phyloP scores from a whole-genome alignment of 805 yeast species.

The Saccharomycopsis microspora region DNA sequence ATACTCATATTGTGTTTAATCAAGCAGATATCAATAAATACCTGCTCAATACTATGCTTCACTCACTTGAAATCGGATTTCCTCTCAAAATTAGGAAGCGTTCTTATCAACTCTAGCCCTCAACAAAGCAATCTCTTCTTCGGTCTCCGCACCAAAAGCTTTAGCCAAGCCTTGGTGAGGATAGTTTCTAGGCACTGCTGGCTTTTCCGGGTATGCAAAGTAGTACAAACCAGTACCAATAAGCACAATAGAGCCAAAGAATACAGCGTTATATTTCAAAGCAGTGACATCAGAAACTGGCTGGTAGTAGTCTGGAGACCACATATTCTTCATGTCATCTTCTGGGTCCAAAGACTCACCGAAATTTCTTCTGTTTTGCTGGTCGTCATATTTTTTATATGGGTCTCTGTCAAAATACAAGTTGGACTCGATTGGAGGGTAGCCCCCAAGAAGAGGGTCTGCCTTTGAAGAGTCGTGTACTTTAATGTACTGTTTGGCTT shows the following conservation, averaged over 20 bases:
- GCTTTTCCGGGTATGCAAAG: constrained; percentile 50
- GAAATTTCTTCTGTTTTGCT: constrained; percentile 68
- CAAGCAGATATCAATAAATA: no score
- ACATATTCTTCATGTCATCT: constrained; percentile 67
- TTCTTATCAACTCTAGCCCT: constrained; percentile 32
- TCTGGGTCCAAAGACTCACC: constrained; percentile 62
- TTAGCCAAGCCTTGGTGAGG: constrained; percentile 68
- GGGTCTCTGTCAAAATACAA: constrained; percentile 62
- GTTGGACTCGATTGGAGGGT: constrained; percentile 48
- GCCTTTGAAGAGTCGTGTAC: constrained; percentile 1
- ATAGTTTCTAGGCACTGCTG: constrained; percentile 65
- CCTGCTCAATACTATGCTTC: no score
- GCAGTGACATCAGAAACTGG: constrained; percentile 52
- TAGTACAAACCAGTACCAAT: constrained; percentile 35
- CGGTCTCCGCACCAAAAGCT: constrained; percentile 54
- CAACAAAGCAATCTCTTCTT: constrained; percentile 28
- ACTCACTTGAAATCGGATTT: no score
- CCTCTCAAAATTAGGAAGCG: neutral
- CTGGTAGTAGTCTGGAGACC: constrained; percentile 76
- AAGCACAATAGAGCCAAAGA: constrained; percentile 34
- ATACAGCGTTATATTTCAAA: constrained; percentile 40
- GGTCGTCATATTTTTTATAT: constrained; percentile 64
- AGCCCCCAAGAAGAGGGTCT: constrained; percentile 29
- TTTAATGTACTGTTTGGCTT: neutral
- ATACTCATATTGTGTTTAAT: no score